These are phyloP conservation scores for Calonectria multiphialidica DNA, from an alignment of 2,329 filamentous ascomycete genomes.

Conservation along the genomic window DNA sequence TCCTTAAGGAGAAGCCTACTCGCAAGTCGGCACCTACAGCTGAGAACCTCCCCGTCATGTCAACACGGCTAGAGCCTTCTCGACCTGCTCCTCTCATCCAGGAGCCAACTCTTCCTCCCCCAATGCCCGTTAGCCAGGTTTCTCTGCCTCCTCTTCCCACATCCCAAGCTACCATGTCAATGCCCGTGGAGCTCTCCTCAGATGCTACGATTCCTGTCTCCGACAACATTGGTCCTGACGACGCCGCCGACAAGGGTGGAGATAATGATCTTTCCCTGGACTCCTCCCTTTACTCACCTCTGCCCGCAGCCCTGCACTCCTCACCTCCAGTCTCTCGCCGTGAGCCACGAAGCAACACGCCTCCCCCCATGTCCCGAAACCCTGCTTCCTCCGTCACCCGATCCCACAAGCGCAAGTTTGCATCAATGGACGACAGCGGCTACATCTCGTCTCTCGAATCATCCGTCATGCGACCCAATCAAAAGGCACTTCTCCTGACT, in stretches of 20 bases:
- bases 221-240: conserved; percentile 70
- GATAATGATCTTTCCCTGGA: conserved; percentile 56
- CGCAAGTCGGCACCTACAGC: conserved; percentile 68
- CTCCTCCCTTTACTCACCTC: conserved; percentile 76
- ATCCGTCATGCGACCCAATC: conserved; percentile 81
- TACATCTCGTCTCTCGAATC: conserved; percentile 98
- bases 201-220: conserved; percentile 83
- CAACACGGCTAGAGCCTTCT: conserved; percentile 65
- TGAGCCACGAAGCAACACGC: conserved; percentile 76
- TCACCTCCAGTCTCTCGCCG: conserved; percentile 84
- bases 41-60: conserved; percentile 71
- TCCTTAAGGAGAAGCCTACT: conserved; percentile 86
- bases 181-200: conserved; percentile 74
- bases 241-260: conserved; percentile 55
- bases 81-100: conserved; percentile 55
- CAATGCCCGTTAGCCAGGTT: conserved; percentile 50
- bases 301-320: conserved; percentile 81
- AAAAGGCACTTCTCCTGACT: conserved; percentile 73
- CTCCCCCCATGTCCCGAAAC: conserved; percentile 75
- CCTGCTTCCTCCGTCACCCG: conserved; percentile 73
- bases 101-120: conserved; percentile 63
- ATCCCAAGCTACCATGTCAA: conserved; percentile 51
- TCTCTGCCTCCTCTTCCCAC: conserved; percentile 56
- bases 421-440: conserved; percentile 89
- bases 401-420: conserved; percentile 81